Conservation (phyloP, 129 eudicot genomes). For the Flaveria sonorensis region DNA sequence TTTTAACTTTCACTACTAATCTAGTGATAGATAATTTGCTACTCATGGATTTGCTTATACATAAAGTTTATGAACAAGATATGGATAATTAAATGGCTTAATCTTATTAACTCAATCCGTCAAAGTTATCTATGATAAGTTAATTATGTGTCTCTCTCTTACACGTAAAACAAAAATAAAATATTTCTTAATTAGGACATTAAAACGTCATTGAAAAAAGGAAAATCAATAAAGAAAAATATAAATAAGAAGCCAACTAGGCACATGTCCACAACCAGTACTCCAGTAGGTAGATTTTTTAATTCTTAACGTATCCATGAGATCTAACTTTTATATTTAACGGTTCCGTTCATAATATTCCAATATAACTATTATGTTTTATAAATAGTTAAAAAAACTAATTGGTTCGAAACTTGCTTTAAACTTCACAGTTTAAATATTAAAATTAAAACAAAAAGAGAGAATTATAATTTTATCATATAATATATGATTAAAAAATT, state of each 20-base stretch:
- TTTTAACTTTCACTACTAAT: too few relatives aligned
- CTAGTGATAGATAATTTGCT: too few relatives aligned
- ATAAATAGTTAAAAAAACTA: not conserved
- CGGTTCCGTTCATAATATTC: too few relatives aligned
- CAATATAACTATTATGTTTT: too few relatives aligned
- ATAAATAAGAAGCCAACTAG: constrained; percentile 10
- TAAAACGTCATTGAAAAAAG: not conserved
- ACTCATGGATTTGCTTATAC: too few relatives aligned
- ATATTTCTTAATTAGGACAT: not conserved
- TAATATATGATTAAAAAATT: too few relatives aligned
- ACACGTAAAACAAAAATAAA: not conserved
- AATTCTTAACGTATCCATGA: not conserved
- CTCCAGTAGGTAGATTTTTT: constrained; percentile 23
- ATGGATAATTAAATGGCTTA: too few relatives aligned
- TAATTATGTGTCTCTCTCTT: too few relatives aligned
- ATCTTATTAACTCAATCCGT: too few relatives aligned
- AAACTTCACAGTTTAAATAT: not conserved
- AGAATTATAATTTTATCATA: too few relatives aligned
- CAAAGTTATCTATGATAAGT: too few relatives aligned
- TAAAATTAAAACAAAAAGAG: not conserved
- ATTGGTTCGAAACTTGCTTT: not conserved
- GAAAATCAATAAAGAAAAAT: not conserved
- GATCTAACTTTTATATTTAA: not conserved
- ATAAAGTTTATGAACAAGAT: too few relatives aligned
- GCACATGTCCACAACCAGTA: constrained; percentile 31